Percentiles rank a stretch among this genome's conserved stretches.
Evolutionary conservation across 169 alveolate genomes (phyloP).

Genomic region (Plasmodium blacklocki): DNA sequence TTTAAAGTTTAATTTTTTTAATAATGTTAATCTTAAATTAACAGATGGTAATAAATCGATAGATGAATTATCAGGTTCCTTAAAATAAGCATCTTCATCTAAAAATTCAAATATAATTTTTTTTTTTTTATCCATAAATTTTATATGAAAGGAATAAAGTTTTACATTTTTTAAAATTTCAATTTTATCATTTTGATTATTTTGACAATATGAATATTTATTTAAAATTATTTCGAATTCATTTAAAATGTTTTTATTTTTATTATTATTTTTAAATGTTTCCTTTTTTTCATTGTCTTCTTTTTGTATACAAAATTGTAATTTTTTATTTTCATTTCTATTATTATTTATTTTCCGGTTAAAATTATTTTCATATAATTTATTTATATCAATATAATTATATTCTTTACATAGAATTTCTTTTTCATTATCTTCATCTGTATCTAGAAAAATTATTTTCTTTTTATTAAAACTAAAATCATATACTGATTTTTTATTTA

Average conservation of each 20-base stretch:
- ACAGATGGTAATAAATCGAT: constrained; percentile 45
- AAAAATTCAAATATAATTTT: constrained; percentile 71
- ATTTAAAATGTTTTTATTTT: constrained; percentile 1
- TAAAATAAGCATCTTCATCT: constrained; percentile 37
- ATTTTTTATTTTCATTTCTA: background rate
- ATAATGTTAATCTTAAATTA: constrained; percentile 37
- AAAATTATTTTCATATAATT: constrained; percentile 16
- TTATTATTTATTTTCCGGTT: background rate
- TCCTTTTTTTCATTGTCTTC: background rate
- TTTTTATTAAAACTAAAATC: constrained; percentile 57
- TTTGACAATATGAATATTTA: constrained; percentile 65
- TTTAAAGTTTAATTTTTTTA: constrained; percentile 41
- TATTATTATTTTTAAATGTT: constrained; percentile 1
- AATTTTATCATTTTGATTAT: constrained; percentile 26
- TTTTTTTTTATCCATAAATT: constrained; percentile 55
- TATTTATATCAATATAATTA: constrained; percentile 29
- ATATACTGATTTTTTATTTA: background rate
- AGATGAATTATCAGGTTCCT: constrained; percentile 47
- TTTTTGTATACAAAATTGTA: background rate
- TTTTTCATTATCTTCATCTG: constrained; percentile 62
- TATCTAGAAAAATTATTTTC: constrained; percentile 32
- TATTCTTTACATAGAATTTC: constrained; percentile 56
- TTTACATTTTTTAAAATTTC: constrained; percentile 42
- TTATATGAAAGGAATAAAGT: constrained; percentile 18
- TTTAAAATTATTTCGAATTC: constrained; percentile 73